Percentiles rank a stretch among this genome's conserved stretches.
Evolutionary conservation across 2,329 filamentous ascomycete genomes (phyloP).

Genomic region (Thermothelomyces thermophilus): DNA sequence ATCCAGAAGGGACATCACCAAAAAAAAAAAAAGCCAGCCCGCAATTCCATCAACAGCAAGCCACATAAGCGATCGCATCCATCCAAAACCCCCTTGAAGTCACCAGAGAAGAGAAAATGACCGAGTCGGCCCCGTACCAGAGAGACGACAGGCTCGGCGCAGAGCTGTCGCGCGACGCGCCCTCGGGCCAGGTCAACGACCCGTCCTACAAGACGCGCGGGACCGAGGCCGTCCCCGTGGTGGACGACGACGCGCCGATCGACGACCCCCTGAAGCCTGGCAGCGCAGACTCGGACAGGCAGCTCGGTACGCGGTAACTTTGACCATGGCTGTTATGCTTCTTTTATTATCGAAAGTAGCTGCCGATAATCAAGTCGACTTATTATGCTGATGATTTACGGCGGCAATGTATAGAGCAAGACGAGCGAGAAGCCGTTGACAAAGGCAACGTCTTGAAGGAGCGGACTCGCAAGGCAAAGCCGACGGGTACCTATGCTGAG

Average conservation of each 20-base stretch:
- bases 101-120: slow-evolving; percentile 8
- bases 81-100: neutral
- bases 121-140: slow-evolving; percentile 15
- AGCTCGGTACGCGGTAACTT: slow-evolving; percentile 19
- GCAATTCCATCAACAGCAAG: too few relatives aligned
- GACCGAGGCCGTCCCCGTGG: slow-evolving; percentile 14
- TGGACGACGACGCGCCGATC: slow-evolving; percentile 15
- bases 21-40: too few relatives aligned
- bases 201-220: slow-evolving; percentile 17
- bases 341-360: too few relatives aligned
- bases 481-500: slow-evolving; percentile 15
- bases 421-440: slow-evolving; percentile 20
- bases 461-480: slow-evolving; percentile 11
- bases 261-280: slow-evolving; percentile 12
- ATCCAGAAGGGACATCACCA: too few relatives aligned
- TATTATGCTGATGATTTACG: neutral
- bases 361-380: too few relatives aligned
- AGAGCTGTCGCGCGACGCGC: slow-evolving; percentile 10
- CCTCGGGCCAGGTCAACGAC: slow-evolving; percentile 17
- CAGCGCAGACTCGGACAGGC: slow-evolving; percentile 14
- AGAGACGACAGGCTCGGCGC: slow-evolving; percentile 15
- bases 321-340: too few relatives aligned
- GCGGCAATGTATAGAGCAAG: slow-evolving; percentile 9
- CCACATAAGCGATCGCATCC: neutral
- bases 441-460: slow-evolving; percentile 16